Percentiles rank a stretch among this genome's conserved stretches.
phyloP scores from a whole-genome alignment of 2,329 filamentous ascomycete species.

The Trichoderma cornu-damae region DNA sequence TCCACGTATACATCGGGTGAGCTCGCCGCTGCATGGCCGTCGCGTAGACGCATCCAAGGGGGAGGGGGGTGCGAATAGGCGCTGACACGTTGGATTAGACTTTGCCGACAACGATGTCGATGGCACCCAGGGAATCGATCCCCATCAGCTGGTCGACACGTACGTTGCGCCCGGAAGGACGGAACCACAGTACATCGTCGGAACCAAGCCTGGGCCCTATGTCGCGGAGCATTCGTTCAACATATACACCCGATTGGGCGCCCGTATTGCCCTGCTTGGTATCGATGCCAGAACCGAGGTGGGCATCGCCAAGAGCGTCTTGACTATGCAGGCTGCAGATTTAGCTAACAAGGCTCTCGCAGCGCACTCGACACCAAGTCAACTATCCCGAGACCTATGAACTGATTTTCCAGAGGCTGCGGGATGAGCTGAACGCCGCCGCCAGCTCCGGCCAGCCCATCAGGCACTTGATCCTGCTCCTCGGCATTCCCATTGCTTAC shows the following conservation, averaged over 20 bases:
- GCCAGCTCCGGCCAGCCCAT: conserved; percentile 67
- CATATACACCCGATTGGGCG: conserved; percentile 78
- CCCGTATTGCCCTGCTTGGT: conserved; percentile 76
- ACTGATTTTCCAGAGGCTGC: conserved; percentile 70
- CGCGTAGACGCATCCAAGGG: conserved; percentile 32
- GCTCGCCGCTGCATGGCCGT: background rate
- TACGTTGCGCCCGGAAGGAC: conserved; percentile 57
- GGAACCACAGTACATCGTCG: conserved; percentile 74
- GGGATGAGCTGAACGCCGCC: conserved; percentile 65
- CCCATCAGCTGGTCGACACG: conserved; percentile 66
- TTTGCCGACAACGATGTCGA: conserved; percentile 23
- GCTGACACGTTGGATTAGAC: background rate
- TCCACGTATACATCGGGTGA: conserved; percentile 79
- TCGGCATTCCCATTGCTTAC: conserved; percentile 84
- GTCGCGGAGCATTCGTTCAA: conserved; percentile 84
- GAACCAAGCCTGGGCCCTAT: conserved; percentile 75
- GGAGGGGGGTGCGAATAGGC: conserved; percentile 13
- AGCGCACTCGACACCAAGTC: conserved; percentile 84
- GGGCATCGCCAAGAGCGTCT: conserved; percentile 26
- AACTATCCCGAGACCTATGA: conserved; percentile 93
- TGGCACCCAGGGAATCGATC: conserved; percentile 54
- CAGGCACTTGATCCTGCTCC: conserved; percentile 78
- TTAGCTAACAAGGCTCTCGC: background rate
- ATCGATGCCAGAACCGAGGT: conserved; percentile 88
- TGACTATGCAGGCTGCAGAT: too few species aligned